Conservation (phyloP, 2,329 filamentous ascomycete species). For the Penicillium sp. region DNA sequence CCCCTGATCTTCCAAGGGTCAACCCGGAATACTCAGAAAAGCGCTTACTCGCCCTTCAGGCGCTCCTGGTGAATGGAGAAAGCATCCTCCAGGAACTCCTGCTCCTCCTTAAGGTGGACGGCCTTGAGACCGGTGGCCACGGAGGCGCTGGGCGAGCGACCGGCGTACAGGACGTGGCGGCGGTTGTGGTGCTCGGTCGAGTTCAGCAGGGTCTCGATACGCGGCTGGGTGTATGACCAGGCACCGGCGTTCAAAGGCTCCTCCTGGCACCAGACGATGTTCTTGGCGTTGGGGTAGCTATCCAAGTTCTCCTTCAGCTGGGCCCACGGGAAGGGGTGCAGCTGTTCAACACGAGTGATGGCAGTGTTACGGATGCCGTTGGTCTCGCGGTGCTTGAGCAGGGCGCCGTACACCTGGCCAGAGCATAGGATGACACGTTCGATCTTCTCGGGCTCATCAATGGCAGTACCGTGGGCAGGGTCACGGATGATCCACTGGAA, state of each 20-base stretch:
- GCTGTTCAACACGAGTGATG: slow-evolving; percentile 92
- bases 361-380: slow-evolving; percentile 87
- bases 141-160: slow-evolving; percentile 85
- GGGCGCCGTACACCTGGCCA: slow-evolving; percentile 87
- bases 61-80: slow-evolving; percentile 63
- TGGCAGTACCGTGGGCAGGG: slow-evolving; percentile 71
- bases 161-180: slow-evolving; percentile 94
- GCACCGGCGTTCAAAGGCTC: slow-evolving; percentile 96
- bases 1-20: too few species aligned
- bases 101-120: slow-evolving; percentile 87
- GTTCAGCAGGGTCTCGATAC: slow-evolving; percentile 94
- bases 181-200: slow-evolving; percentile 87
- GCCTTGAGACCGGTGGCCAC: slow-evolving; percentile 91
- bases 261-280: slow-evolving; percentile 95
- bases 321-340: slow-evolving; percentile 98
- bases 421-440: slow-evolving; percentile 92
- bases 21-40: too few species aligned
- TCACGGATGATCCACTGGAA: slow-evolving; percentile 98
- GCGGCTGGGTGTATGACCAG: slow-evolving; percentile 95
- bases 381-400: slow-evolving; percentile 85
- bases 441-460: slow-evolving; percentile 79
- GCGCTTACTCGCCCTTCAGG: slow-evolving; percentile 60
- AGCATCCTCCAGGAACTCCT: slow-evolving; percentile 69
- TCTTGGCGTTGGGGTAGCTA: slow-evolving; percentile 94
- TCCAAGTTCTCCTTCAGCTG: slow-evolving; percentile 96